Conservation (phyloP, 345 rosid genomes). For the Microthlaspi erraticum region DNA sequence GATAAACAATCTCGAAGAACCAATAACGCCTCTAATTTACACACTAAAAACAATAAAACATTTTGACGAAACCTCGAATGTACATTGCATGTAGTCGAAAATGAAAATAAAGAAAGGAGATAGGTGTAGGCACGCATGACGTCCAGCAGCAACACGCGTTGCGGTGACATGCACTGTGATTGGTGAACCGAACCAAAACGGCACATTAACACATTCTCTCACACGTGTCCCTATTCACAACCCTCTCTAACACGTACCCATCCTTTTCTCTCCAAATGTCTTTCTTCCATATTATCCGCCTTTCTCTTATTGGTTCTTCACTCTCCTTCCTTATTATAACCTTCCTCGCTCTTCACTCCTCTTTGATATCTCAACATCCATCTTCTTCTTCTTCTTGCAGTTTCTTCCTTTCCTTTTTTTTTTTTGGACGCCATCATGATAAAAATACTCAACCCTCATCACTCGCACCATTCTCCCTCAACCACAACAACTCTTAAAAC, state of each 20-base stretch:
- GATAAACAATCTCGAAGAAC: conserved; percentile 20
- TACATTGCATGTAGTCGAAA: conserved; percentile 39
- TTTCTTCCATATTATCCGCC: conserved; percentile 44
- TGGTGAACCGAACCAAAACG: conserved; percentile 54
- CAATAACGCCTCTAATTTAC: conserved; percentile 39
- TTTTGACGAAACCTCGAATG: conserved; percentile 7
- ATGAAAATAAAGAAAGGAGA: conserved; percentile 41
- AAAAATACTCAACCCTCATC: conserved; percentile 61
- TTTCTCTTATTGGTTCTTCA: conserved; percentile 53
- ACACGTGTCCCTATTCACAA: conserved; percentile 64
- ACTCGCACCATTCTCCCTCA: conserved; percentile 38
- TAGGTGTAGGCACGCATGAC: conserved; percentile 93
- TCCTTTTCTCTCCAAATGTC: conserved; percentile 62
- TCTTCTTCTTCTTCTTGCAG: conserved; percentile 41
- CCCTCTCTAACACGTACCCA: conserved; percentile 76
- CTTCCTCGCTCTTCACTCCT: conserved; percentile 17
- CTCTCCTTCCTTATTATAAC: conserved; percentile 55
- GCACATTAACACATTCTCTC: conserved; percentile 46
- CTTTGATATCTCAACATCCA: conserved; percentile 30
- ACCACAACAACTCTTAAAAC: conserved; percentile 62
- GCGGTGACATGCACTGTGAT: conserved; percentile 36
- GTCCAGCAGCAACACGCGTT: conserved; percentile 70
- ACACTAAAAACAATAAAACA: neutral
- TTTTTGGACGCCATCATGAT: conserved; percentile 59
- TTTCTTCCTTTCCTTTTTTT: neutral